Base-by-base conservation (phyloP, 148 eudicot species). In the Rhododendron molle region DNA sequence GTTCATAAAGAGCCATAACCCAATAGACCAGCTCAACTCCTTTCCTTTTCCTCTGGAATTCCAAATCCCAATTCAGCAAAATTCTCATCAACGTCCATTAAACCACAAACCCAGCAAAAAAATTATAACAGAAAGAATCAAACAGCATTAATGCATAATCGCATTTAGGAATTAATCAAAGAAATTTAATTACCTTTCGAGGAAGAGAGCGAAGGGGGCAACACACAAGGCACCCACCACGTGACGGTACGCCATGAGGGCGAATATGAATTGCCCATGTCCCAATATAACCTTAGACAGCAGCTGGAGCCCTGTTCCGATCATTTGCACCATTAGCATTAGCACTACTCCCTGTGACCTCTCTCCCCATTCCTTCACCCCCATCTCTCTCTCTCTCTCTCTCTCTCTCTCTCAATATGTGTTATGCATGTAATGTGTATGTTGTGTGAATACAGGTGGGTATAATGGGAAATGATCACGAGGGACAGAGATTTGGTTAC, bases 291-390 rank as follows among this genome's bases (percentile, higher is more conserved):
- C 82, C 52, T 85, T 91, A 0, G 94, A 91, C 7, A 94, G 82
- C 3, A 93, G 46, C 81, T 94, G 95, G 30, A 92, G 77, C 3
- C 93, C 95, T 0, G 93, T 85, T 23, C 88, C 81, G 18, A 92
- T 80, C 2, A 90, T 26, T 76, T 94, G 95, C 1, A 94, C 95
- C 84, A 83, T 81, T n/a, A 94, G 5, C 97, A 94, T 93, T 2
- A 90, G 87, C 12, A 88, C 6, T 13, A 86, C 36, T 7, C 89
- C 90, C 21, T 89, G 83, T 34, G 93, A 87, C 13, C 86, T 83
- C 74, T 62, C 50, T 2, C 88, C 14, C 88, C 82, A 56, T 62
- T 85, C 85, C 85, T 76, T 84, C 87, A 86, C 71, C 58, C 20
- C 76, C 52, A 44, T 47, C 23, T 76, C 67, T 50, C 30, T 20